These are phyloP conservation scores for Talaromyces sp. DNA, from an alignment of 2,329 filamentous ascomycete species.

Conservation along the genomic window DNA sequence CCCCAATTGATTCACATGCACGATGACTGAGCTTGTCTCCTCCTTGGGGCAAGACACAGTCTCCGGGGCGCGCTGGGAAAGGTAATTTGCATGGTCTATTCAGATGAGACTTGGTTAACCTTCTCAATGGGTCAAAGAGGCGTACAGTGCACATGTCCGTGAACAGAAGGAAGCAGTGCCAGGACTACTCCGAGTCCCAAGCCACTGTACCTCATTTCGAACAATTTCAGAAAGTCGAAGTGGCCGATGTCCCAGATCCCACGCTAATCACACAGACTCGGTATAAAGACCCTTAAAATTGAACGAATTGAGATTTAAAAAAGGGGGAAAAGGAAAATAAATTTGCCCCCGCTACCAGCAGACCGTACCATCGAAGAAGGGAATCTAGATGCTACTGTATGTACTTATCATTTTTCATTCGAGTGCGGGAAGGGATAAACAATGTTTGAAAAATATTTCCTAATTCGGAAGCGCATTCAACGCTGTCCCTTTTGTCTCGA, in stretches of 20 bases:
- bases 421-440: not conserved
- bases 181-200: constrained; percentile 18
- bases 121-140: constrained; percentile 1
- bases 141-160: constrained; percentile 22
- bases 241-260: too few relatives aligned
- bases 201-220: constrained; percentile 15
- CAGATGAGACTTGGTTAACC: not conserved
- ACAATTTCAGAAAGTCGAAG: not conserved
- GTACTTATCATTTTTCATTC: not conserved
- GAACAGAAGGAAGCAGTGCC: constrained; percentile 14
- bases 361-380: not conserved
- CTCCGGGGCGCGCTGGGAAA: not conserved
- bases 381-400: not conserved
- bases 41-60: constrained; percentile 1
- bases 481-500: not conserved
- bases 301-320: not conserved
- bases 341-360: not conserved
- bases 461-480: not conserved
- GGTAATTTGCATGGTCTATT: not conserved
- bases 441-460: not conserved
- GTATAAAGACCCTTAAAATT: not conserved
- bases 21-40: constrained; percentile 6
- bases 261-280: too few relatives aligned
- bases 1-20: constrained; percentile 9
- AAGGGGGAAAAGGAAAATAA: not conserved